These are phyloP conservation scores for Coemansia guatemalensis DNA, from an alignment of 192 early-diverging fungal species.

Conservation along the genomic window DNA sequence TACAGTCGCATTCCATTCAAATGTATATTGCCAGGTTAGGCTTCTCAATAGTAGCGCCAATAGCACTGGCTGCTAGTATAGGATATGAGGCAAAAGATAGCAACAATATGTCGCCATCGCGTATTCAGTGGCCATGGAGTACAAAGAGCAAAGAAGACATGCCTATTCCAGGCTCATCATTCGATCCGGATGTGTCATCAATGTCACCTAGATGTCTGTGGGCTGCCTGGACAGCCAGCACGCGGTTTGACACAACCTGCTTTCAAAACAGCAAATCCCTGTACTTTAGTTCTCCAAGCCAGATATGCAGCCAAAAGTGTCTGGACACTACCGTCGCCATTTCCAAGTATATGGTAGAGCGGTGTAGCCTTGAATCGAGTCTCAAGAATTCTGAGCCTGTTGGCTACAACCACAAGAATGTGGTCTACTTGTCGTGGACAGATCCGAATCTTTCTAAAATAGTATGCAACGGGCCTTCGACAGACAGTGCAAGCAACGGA, in stretches of 20 bases:
- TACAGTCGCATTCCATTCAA: background rate
- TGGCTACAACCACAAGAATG: slow-evolving; percentile 46
- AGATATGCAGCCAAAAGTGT: slow-evolving; percentile 35
- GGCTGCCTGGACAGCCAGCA: slow-evolving; percentile 14
- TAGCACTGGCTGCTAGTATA: background rate
- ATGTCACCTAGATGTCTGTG: slow-evolving; percentile 27
- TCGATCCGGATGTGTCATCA: slow-evolving; percentile 37
- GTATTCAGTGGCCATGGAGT: slow-evolving; percentile 45
- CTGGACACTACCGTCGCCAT: slow-evolving; percentile 33
- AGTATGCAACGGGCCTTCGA: slow-evolving; percentile 33
- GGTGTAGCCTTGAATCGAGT: slow-evolving; percentile 24
- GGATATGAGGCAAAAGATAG: background rate
- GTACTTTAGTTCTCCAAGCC: slow-evolving; percentile 43
- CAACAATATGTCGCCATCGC: background rate
- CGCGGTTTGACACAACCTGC: slow-evolving; percentile 31
- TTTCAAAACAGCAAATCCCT: slow-evolving; percentile 29
- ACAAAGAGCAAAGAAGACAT: slow-evolving; percentile 25
- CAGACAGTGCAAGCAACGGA: background rate
- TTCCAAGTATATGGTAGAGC: slow-evolving; percentile 33
- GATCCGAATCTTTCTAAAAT: slow-evolving; percentile 23
- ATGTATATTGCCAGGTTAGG: background rate
- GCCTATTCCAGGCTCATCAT: slow-evolving; percentile 18
- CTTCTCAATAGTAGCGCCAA: background rate
- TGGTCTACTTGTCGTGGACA: slow-evolving; percentile 47
- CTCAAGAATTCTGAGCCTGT: slow-evolving; percentile 18